phyloP scores from a whole-genome alignment of 257 asterid species.

The Forsythia suspensa region DNA sequence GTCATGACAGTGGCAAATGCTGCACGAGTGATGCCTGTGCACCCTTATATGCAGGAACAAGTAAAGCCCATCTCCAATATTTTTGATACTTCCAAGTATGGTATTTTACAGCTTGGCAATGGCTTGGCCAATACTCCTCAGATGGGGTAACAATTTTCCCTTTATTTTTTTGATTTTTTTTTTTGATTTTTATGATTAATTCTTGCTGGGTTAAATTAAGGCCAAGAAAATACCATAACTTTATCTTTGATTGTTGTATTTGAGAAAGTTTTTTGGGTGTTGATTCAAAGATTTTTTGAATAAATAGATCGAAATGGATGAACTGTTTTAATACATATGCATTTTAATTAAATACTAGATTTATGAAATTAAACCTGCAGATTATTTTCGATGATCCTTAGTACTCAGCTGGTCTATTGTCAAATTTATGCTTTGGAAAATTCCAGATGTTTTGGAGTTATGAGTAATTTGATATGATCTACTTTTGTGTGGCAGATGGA shows the following conservation, averaged over 20 bases:
- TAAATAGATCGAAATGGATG: background rate
- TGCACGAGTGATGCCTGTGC: slow-evolving; percentile 41
- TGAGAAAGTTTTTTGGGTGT: background rate
- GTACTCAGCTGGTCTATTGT: slow-evolving; percentile 5
- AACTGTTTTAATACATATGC: slow-evolving; percentile 8
- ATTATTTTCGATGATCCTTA: background rate
- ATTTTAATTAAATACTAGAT: background rate
- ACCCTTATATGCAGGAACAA: slow-evolving; percentile 37
- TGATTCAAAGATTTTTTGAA: background rate
- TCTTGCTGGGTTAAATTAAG: background rate
- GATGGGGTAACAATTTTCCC: slow-evolving; percentile 64
- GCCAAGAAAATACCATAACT: too few relatives aligned
- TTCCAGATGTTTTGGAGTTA: background rate
- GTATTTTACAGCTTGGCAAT: slow-evolving; percentile 57
- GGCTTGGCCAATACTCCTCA: slow-evolving; percentile 69
- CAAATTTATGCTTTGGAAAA: background rate
- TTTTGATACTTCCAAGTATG: slow-evolving; percentile 69
- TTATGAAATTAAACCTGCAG: background rate
- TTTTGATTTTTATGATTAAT: background rate
- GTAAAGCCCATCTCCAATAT: slow-evolving; percentile 26
- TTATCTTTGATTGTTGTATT: too few relatives aligned
- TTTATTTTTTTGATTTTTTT: background rate
- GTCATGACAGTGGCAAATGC: slow-evolving; percentile 27
- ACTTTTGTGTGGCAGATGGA: slow-evolving; percentile 61
- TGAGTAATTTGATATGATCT: slow-evolving; percentile 13